Base-by-base conservation (phyloP, 371 early-diverging fungal genomes). In the Neoconidiobolus thromboides region DNA sequence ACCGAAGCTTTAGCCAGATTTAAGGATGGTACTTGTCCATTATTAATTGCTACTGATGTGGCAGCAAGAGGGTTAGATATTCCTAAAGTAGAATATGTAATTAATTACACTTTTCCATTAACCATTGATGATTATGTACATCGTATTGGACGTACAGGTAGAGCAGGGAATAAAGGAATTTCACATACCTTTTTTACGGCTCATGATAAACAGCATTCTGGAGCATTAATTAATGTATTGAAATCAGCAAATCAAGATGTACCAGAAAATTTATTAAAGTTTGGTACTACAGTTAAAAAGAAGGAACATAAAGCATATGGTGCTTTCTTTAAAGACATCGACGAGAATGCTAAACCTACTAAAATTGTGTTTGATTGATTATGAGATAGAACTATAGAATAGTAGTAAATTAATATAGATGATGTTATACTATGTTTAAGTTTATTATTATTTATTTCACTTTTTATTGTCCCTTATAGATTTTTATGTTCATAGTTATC, bases 31-130 rank as follows among this genome's bases (percentile, higher is more conserved):
- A 66, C 70, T 10, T 67, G 67, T 14, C 88, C 86, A 6, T 67
- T 93, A 37, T 77, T 94, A 74, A 78, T 94, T 60, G 92, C 93
- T 5, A 96, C 96, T 0, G 93, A 92, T 73, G 93, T 95, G 49
- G 93, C 89, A 56, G 87, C 94, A 49, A 82, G 96, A 69, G 98
- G 99, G 60, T 76, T 98, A 63, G 96, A 97, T 74, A 89, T 99
- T 63, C 93, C 96, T 43, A 84, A 91, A 60, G 90, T 99, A n/a
- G 89, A 90, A 62, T 86, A 89, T 66, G 99, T 99, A 9, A 88
- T 99, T 72, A 99, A 98, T 73, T 81, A 89, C 64, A 95, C 96
- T 44, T 94, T 98, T 74, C 99, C 99, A 5, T 73, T 89, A 64
- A 92, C 91, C 52, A 89, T 91, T 59, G 96, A 97, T 67, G 89